Conservation (phyloP, 176 grass and related monocot genomes). For the Rhynchospora pubera region DNA sequence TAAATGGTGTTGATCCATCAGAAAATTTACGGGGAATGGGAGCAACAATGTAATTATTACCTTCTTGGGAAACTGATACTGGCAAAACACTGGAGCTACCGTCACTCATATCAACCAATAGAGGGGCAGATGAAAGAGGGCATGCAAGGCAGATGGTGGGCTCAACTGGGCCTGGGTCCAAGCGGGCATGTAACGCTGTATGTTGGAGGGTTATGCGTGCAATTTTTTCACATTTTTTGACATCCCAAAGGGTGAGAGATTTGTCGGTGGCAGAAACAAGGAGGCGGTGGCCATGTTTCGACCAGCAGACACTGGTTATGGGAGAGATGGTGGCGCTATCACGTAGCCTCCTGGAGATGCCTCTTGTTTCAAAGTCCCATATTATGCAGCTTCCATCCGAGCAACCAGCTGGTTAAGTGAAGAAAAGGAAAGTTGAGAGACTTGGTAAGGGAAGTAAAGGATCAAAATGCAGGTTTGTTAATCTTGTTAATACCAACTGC, state of each 20-base stretch:
- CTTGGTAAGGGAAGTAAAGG: not conserved
- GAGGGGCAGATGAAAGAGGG: slow-evolving; percentile 87
- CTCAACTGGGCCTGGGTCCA: slow-evolving; percentile 60
- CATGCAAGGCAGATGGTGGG: slow-evolving; percentile 80
- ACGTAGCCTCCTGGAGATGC: slow-evolving; percentile 75
- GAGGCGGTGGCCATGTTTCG: slow-evolving; percentile 81
- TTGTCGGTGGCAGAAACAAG: slow-evolving; percentile 95
- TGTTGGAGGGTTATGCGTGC: slow-evolving; percentile 82
- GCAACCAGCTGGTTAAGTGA: slow-evolving; percentile 68
- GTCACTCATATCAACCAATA: slow-evolving; percentile 85
- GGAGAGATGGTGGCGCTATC: slow-evolving; percentile 85
- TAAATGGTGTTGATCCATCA: slow-evolving; percentile 84
- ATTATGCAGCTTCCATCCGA: slow-evolving; percentile 88
- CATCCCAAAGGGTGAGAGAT: slow-evolving; percentile 91
- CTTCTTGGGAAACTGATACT: slow-evolving; percentile 50
- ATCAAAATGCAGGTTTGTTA: not conserved
- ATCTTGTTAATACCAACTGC: not conserved
- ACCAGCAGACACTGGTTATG: slow-evolving; percentile 92
- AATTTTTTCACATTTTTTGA: slow-evolving; percentile 65
- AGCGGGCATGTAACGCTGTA: slow-evolving; percentile 75
- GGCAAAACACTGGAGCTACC: slow-evolving; percentile 73
- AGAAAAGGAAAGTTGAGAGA: not conserved
- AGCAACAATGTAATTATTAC: slow-evolving; percentile 40
- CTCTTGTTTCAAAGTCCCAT: slow-evolving; percentile 99
- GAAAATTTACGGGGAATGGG: slow-evolving; percentile 75